Percentiles rank a stretch among this genome's conserved stretches.
phyloP scores from a whole-genome alignment of 176 grass and related monocot genomes.

The Triticum monococcum region DNA sequence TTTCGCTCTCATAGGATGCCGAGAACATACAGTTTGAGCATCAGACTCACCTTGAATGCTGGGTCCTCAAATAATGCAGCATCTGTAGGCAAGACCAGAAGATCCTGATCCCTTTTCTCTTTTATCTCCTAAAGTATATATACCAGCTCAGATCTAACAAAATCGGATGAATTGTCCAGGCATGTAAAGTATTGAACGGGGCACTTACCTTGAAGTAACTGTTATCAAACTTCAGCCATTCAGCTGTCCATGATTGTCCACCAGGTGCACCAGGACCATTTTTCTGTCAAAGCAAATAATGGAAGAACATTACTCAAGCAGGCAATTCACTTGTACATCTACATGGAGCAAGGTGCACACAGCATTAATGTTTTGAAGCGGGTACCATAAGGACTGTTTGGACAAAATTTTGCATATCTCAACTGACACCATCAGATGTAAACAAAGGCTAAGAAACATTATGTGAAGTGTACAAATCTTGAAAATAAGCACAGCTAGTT shows the following conservation, averaged over 20 bases:
- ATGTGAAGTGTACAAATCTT: neutral
- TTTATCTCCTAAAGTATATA: slow-evolving; percentile 71
- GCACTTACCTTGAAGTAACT: slow-evolving; percentile 78
- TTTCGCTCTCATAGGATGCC: slow-evolving; percentile 8
- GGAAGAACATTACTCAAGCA: neutral
- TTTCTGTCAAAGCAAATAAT: slow-evolving; percentile 49
- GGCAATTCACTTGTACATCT: slow-evolving; percentile 14
- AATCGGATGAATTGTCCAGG: slow-evolving; percentile 15
- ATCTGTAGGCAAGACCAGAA: slow-evolving; percentile 90
- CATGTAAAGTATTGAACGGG: neutral
- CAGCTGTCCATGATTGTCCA: slow-evolving; percentile 96
- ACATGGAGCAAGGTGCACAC: neutral
- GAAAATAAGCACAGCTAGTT: slow-evolving; percentile 16
- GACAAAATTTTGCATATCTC: neutral
- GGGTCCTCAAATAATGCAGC: slow-evolving; percentile 91
- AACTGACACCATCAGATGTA: neutral
- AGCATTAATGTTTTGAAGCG: neutral
- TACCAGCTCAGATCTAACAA: slow-evolving; percentile 26
- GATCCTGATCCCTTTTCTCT: slow-evolving; percentile 82
- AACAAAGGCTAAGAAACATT: neutral
- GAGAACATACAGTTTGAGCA: slow-evolving; percentile 9
- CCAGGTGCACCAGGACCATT: slow-evolving; percentile 95
- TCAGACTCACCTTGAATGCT: slow-evolving; percentile 63
- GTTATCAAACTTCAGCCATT: slow-evolving; percentile 95
- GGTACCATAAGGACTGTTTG: neutral